These are phyloP conservation scores for Hymenoscyphus infarciens DNA, from an alignment of 2,329 filamentous ascomycete genomes.

Conservation along the genomic window DNA sequence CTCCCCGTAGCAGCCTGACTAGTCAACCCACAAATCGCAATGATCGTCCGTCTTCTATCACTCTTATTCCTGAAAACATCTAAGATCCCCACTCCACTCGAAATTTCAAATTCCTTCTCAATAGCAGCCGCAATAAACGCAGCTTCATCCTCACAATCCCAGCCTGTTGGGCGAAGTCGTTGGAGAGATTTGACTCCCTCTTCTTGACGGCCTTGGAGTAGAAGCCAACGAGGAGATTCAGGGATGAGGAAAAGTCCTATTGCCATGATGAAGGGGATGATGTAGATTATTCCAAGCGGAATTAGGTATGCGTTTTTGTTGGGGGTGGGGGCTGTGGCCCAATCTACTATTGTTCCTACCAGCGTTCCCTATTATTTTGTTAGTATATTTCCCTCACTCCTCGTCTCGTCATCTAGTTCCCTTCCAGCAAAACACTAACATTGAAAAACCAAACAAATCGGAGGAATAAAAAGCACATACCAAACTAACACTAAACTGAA, in stretches of 20 bases:
- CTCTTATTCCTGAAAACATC: constrained; percentile 50
- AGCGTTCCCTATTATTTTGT: constrained; percentile 36
- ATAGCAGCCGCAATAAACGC: constrained; percentile 32
- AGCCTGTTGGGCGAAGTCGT: constrained; percentile 30
- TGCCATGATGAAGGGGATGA: constrained; percentile 43
- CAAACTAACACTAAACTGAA: constrained; percentile 48
- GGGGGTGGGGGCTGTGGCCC: constrained; percentile 38
- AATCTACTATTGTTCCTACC: constrained; percentile 48
- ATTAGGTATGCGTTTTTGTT: constrained; percentile 36
- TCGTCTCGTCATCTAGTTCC: too few relatives aligned
- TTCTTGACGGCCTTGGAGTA: constrained; percentile 24
- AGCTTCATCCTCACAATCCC: constrained; percentile 33
- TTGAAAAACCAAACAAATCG: too few relatives aligned
- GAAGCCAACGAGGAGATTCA: constrained; percentile 51
- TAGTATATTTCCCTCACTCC: too few relatives aligned
- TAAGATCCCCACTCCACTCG: constrained; percentile 35
- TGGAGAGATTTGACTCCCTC: constrained; percentile 32
- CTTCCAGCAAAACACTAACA: too few relatives aligned
- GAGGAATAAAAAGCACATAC: constrained; percentile 28
- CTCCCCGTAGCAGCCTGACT: constrained; percentile 52
- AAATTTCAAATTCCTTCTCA: constrained; percentile 29
- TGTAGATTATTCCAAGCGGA: constrained; percentile 30
- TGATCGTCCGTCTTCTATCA: constrained; percentile 47
- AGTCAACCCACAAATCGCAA: constrained; percentile 46
- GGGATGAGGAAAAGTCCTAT: constrained; percentile 56